Evolutionary conservation across 2,329 filamentous ascomycete species (phyloP).

Genomic region (Claviceps pazoutovae): DNA sequence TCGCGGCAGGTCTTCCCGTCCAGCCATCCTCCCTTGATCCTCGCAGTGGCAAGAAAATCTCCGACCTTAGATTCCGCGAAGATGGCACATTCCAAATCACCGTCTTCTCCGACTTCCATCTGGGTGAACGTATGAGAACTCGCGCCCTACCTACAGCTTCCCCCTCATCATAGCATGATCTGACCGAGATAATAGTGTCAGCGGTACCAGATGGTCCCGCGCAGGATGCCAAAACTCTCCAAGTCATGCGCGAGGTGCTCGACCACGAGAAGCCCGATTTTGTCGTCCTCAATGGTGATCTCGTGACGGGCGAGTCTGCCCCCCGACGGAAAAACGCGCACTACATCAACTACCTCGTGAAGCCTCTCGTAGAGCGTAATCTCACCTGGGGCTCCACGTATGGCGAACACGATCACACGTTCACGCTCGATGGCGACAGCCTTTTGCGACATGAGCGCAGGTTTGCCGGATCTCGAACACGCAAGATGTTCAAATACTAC

Average conservation of each 20-base stretch:
- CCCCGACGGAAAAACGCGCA: constrained; percentile 35
- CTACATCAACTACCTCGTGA: constrained; percentile 45
- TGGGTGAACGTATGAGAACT: background rate
- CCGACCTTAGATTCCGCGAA: background rate
- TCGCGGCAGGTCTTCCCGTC: background rate
- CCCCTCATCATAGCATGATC: background rate
- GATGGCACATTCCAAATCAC: constrained; percentile 1
- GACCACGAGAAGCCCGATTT: constrained; percentile 42
- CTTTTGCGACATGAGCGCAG: constrained; percentile 26
- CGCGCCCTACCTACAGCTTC: too few species aligned
- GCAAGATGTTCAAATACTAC: constrained; percentile 22
- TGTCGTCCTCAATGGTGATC: constrained; percentile 56
- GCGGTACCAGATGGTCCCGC: constrained; percentile 16
- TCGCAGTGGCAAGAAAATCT: background rate
- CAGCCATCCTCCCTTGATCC: too few species aligned
- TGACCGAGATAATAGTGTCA: background rate
- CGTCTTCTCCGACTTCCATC: constrained; percentile 3
- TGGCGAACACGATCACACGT: constrained; percentile 54
- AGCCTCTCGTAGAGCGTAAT: constrained; percentile 38
- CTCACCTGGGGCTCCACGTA: constrained; percentile 54
- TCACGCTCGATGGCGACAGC: constrained; percentile 35
- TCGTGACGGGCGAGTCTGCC: constrained; percentile 54
- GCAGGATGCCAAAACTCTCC: constrained; percentile 41
- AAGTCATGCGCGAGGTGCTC: constrained; percentile 44
- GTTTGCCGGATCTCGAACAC: constrained; percentile 25